Conservation (phyloP, 345 rosid species). For the Hibiscus mutabilis region DNA sequence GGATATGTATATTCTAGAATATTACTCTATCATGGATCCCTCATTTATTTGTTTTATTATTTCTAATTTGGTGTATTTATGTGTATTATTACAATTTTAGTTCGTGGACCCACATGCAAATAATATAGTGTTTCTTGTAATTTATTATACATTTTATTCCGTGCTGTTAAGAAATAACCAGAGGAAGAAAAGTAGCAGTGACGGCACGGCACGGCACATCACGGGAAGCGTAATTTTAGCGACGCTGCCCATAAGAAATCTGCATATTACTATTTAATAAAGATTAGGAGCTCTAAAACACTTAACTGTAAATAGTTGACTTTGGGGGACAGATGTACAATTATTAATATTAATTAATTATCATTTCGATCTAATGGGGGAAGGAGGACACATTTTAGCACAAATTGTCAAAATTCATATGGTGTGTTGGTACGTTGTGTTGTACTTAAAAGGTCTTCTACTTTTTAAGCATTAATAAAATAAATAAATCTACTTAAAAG, state of each 20-base stretch:
- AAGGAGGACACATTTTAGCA: too few relatives aligned
- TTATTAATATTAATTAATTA: neutral
- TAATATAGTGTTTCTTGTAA: neutral
- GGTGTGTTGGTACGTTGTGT: constrained; percentile 1
- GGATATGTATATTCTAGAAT: too few relatives aligned
- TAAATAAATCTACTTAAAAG: neutral
- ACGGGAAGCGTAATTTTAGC: constrained; percentile 15
- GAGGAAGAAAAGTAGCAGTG: constrained; percentile 18
- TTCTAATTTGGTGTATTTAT: neutral
- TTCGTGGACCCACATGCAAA: constrained; percentile 21
- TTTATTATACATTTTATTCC: constrained; percentile 8
- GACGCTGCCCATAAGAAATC: neutral
- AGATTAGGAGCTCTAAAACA: neutral
- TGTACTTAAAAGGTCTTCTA: neutral
- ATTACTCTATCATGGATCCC: too few relatives aligned
- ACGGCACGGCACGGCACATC: constrained; percentile 46
- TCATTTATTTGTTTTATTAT: neutral
- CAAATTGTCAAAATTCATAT: neutral
- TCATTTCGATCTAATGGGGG: constrained; percentile 2
- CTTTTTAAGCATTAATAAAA: neutral
- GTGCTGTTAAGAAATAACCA: neutral
- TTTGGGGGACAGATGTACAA: neutral
- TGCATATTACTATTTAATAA: neutral
- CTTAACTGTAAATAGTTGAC: constrained; percentile 19
- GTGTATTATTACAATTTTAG: neutral